A percentile compares a stretch with the other conserved stretches of the same genome.
Evolutionary conservation across 768 basidiomycete species (phyloP).

Genomic region (Galerina marginata): DNA sequence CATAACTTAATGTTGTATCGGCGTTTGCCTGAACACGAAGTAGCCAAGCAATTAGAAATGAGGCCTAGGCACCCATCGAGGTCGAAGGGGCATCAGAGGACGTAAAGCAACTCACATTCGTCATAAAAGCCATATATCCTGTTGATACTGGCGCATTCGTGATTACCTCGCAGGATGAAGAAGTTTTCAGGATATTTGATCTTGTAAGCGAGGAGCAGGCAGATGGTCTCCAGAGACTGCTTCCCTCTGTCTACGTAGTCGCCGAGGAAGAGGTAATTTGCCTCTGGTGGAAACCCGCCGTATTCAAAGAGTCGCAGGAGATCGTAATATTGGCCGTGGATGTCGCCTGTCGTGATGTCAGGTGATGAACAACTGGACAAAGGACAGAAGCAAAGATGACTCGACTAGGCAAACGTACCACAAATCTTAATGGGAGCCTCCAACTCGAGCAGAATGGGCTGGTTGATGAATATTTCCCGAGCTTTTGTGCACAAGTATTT

Average conservation of each 20-base stretch:
- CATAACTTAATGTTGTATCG: constrained; percentile 99
- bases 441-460: constrained; percentile 95
- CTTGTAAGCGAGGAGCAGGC: constrained; percentile 98
- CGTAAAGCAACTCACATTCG: constrained; percentile 75
- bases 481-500: constrained; percentile 99
- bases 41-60: constrained; percentile 13
- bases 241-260: constrained; percentile 99
- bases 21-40: constrained; percentile 80
- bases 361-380: constrained; percentile 23
- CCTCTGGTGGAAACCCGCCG: constrained; percentile 99
- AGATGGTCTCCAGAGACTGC: constrained; percentile 99
- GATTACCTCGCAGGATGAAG: constrained; percentile 98
- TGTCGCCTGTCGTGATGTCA: constrained; percentile 71
- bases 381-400: constrained; percentile 8
- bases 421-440: constrained; percentile 99
- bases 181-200: constrained; percentile 99
- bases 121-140: constrained; percentile 99
- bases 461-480: constrained; percentile 98
- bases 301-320: constrained; percentile 97
- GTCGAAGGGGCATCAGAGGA: constrained; percentile 7
- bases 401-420: constrained; percentile 59
- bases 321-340: constrained; percentile 99
- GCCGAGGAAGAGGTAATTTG: constrained; percentile 99
- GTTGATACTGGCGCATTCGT: constrained; percentile 99
- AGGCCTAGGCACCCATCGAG: neutral